Evolutionary conservation across 148 eudicot species (phyloP).

Genomic region (Heliamphora exappendiculata): DNA sequence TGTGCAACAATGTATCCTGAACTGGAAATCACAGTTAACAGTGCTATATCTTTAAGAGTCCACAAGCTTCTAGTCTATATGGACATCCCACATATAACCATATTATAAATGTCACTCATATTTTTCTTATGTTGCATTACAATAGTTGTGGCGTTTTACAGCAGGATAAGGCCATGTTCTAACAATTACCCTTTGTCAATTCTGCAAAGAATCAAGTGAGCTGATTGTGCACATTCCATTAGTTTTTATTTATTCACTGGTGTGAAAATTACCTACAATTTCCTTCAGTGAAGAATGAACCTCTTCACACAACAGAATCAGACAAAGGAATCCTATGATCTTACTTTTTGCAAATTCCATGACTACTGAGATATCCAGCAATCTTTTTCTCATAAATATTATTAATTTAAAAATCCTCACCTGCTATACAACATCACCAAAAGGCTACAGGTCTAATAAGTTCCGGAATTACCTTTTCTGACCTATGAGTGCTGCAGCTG

Average conservation of each 20-base stretch:
- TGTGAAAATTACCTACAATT: neutral
- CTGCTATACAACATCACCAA: neutral
- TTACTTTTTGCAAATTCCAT: neutral
- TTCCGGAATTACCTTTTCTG: slow-evolving; percentile 58
- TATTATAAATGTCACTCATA: neutral
- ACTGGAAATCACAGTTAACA: neutral
- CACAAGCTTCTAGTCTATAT: neutral
- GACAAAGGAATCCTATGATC: neutral
- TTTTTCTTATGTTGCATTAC: neutral
- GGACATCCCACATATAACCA: neutral
- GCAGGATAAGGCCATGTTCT: too few relatives aligned
- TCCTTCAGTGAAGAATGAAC: neutral
- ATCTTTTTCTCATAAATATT: neutral
- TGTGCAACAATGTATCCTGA: neutral
- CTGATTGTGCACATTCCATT: too few relatives aligned
- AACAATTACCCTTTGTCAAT: too few relatives aligned
- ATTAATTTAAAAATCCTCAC: neutral
- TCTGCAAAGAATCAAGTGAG: too few relatives aligned
- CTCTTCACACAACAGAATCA: neutral
- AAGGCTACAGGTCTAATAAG: neutral
- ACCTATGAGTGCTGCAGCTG: slow-evolving; percentile 49
- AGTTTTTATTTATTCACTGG: neutral
- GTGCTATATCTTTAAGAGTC: neutral
- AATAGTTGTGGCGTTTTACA: neutral
- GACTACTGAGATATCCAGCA: neutral